Conservation (phyloP, 768 basidiomycete genomes). For the Lactarius psammicola region DNA sequence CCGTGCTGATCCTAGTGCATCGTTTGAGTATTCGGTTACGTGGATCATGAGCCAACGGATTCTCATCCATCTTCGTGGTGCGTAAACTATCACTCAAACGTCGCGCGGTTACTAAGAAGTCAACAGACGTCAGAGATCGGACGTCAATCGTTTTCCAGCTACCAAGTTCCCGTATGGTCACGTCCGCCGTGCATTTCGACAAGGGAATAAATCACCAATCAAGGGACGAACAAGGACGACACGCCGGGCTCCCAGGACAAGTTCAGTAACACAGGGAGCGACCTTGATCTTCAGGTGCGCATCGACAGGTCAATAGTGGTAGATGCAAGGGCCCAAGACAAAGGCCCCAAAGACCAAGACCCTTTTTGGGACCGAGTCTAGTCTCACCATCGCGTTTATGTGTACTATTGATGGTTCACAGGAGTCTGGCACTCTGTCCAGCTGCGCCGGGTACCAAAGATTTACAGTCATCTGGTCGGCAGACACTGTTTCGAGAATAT, state of each 20-base stretch:
- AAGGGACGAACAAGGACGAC: not conserved
- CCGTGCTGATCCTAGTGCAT: slow-evolving; percentile 28
- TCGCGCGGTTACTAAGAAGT: not conserved
- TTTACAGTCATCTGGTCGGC: not conserved
- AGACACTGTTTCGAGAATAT: not conserved
- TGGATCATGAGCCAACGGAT: slow-evolving; percentile 40
- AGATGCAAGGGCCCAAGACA: not conserved
- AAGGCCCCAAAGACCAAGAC: not conserved
- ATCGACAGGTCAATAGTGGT: slow-evolving; percentile 16
- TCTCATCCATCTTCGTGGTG: slow-evolving; percentile 37
- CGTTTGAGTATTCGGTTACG: slow-evolving; percentile 37
- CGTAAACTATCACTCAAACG: slow-evolving; percentile 3
- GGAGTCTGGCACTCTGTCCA: not conserved
- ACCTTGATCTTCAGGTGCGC: slow-evolving; percentile 27
- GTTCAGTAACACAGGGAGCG: not conserved
- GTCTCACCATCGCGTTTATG: not conserved
- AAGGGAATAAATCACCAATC: not conserved
- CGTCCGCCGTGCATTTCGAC: not conserved
- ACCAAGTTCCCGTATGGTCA: not conserved
- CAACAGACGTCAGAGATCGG: slow-evolving; percentile 28
- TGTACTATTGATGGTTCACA: not conserved
- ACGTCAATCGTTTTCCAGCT: not conserved
- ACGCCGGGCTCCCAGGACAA: not conserved
- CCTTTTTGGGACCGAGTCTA: slow-evolving; percentile 6
- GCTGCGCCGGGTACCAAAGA: too few species aligned